Base-by-base conservation (phyloP, 495 filamentous ascomycete genomes). In the Astrothelium subdiscretum region DNA sequence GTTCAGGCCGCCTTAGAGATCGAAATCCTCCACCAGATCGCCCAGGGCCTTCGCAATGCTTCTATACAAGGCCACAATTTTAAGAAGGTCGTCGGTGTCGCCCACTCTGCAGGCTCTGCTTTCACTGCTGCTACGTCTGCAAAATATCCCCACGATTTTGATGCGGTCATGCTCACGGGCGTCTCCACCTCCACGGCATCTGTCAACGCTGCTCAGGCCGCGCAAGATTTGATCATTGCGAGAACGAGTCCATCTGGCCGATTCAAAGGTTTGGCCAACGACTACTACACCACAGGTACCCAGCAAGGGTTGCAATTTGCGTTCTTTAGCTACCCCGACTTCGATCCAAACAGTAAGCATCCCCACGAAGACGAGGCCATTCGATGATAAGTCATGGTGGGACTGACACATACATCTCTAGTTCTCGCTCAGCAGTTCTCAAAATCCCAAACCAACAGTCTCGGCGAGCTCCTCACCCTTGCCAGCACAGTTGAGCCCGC, bases 1-100 rank as follows among this genome's bases (percentile, higher is more conserved):
- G 70, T 76, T 3, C 77, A 78, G 64, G 62, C 63, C n/a, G 66
- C 68, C n/a, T 51, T 75, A 26, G 66, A 77, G 59, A 62, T 74
- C 54, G 73, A 69, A n/a, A 70, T 79, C 38, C 69, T 69, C 1
- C 70, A 75, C 48, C n/a, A 59, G n/a, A 65, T 79, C 18, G 70
- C 70, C 18, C 29, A 57, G n/a, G 58, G 71, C 29, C 68, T 76
- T 20, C 69, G 68, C 43, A 64, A 42, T 32, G 71, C 71, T 29
- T 31, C 3, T 13, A 29, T 75, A 52, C 59, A 61, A 58, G 42
- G 58, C 5, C 66, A 67, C 32, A 35, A 32, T 5, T 73, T 76
- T 69, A 32, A 68, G 24, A 68, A 74, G 3, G 67, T 78, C 29
- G 66, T 79, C 15, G 74, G 73, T 40, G 68, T 78, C 13, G 75